Evolutionary conservation across 768 basidiomycete genomes (phyloP).

Genomic region (Suillus placidus): DNA sequence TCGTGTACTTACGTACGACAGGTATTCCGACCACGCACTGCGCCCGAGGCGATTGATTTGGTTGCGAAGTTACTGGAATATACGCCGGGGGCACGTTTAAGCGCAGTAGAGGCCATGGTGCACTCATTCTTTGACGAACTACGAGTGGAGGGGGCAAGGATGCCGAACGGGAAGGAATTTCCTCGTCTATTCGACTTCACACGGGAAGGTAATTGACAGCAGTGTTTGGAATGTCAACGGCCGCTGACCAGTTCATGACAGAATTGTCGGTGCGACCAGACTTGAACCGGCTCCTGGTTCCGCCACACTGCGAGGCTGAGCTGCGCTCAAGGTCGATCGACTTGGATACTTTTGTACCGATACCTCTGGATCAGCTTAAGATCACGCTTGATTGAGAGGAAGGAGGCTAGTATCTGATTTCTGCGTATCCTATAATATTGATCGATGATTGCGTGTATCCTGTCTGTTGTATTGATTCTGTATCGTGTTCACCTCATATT

Average conservation of each 20-base stretch:
- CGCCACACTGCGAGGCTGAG: conserved; percentile 86
- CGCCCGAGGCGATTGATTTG: conserved; percentile 93
- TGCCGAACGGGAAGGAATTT: conserved; percentile 98
- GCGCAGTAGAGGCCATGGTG: conserved; percentile 89
- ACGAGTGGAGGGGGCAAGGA: conserved; percentile 83
- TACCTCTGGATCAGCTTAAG: conserved; percentile 94
- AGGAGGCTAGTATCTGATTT: conserved; percentile 32
- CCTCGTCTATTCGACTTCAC: conserved; percentile 95
- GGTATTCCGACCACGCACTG: conserved; percentile 98
- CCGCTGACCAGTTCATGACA: conserved; percentile 35
- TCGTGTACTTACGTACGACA: conserved; percentile 35
- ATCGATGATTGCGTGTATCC: conserved; percentile 24
- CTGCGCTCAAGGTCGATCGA: conserved; percentile 84
- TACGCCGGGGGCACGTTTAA: conserved; percentile 92
- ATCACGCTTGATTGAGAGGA: conserved; percentile 73
- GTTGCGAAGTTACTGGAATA: conserved; percentile 96
- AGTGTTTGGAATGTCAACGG: not conserved
- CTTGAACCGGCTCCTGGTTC: conserved; percentile 89
- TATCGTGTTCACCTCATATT: conserved; percentile 11
- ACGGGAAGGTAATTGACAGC: conserved; percentile 75
- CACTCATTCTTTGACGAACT: conserved; percentile 98
- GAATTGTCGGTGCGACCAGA: conserved; percentile 97
- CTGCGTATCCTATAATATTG: conserved; percentile 41
- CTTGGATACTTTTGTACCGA: conserved; percentile 91
- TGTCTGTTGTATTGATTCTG: conserved; percentile 30